Evolutionary conservation across 805 yeast genomes (phyloP), one percentile per base, ranked within the genome.

Genomic region (Candida xyloterini): DNA sequence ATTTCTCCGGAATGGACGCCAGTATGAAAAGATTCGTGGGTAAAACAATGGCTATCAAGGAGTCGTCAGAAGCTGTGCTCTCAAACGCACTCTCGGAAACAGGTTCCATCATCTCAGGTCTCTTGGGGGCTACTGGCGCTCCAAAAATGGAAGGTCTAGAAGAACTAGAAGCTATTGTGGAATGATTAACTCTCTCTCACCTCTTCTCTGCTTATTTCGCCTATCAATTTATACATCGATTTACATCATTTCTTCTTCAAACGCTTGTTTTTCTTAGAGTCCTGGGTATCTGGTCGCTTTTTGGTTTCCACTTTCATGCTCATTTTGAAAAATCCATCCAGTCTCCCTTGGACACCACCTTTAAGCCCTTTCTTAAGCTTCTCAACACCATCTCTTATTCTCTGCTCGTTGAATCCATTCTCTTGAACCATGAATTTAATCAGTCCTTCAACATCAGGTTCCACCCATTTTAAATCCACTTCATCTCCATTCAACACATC

Each of bases 401-500:
- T 74, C 35, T 91, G 97, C 57, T 93, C 99, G 47, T 81, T 84
- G 63, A 93, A 93, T 0, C 96, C 96, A 59, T 91, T 90, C 44
- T 88, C 84, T 36, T 71, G 76, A 24, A 88, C 95, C 81, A 93
- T 76, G 52, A 76, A 91, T 29, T 88, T 78, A 14, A 90, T 70
- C 38, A 93, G 70, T 1, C 86, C 96, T 7, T 85, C 91, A 30
- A 82, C 76, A 55, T 93, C 84, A 1, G 99, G 99, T 44, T 84
- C 90, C 3, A 60, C 64, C 98, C 98, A 93, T 60, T 89, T 88
- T 53, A 93, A 59, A 2, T 76, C 76, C 8, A 87, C 67, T 1
- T 79, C 81, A 2, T 67, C 65, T 2, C 84, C 80, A 26, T 74
- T 71, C 5, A 70, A 57, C 3, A 89, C 87, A 21, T 91, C 98